Conservation (phyloP, 2,329 filamentous ascomycete species). For the Lasiodiplodia hormozganensis region DNA sequence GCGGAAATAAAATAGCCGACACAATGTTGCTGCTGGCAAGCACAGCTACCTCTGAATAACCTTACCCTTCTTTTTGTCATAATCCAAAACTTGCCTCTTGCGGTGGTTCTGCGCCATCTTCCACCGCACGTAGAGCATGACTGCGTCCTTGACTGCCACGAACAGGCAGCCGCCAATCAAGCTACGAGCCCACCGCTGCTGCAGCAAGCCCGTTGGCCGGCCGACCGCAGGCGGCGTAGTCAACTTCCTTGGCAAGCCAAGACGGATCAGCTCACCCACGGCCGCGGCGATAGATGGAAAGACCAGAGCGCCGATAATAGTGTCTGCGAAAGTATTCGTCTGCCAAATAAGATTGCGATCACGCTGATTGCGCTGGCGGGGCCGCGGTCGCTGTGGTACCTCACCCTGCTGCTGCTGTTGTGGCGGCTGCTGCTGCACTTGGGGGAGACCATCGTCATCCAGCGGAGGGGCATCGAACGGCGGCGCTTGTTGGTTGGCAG, state of each 20-base stretch:
- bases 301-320: slow-evolving; percentile 72
- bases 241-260: slow-evolving; percentile 72
- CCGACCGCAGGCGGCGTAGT: slow-evolving; percentile 53
- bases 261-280: slow-evolving; percentile 76
- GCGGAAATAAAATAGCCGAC: neutral
- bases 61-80: slow-evolving; percentile 36
- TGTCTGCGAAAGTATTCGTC: slow-evolving; percentile 63
- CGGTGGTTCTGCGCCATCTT: slow-evolving; percentile 58
- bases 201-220: slow-evolving; percentile 63
- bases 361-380: slow-evolving; percentile 40
- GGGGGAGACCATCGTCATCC: slow-evolving; percentile 33
- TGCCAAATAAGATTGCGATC: slow-evolving; percentile 60
- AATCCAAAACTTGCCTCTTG: slow-evolving; percentile 53
- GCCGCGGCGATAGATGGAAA: slow-evolving; percentile 82
- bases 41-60: slow-evolving; percentile 13
- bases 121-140: slow-evolving; percentile 65
- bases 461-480: slow-evolving; percentile 41
- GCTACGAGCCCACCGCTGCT: slow-evolving; percentile 87
- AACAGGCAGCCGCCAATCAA: slow-evolving; percentile 88
- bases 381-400: slow-evolving; percentile 34
- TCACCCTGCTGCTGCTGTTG: slow-evolving; percentile 37
- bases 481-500: slow-evolving; percentile 21
- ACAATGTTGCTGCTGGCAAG: neutral
- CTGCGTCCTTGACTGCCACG: slow-evolving; percentile 77
- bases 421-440: slow-evolving; percentile 32